Evolutionary conservation across 768 basidiomycete genomes (phyloP).

Genomic region (Gymnopilus dilepis): DNA sequence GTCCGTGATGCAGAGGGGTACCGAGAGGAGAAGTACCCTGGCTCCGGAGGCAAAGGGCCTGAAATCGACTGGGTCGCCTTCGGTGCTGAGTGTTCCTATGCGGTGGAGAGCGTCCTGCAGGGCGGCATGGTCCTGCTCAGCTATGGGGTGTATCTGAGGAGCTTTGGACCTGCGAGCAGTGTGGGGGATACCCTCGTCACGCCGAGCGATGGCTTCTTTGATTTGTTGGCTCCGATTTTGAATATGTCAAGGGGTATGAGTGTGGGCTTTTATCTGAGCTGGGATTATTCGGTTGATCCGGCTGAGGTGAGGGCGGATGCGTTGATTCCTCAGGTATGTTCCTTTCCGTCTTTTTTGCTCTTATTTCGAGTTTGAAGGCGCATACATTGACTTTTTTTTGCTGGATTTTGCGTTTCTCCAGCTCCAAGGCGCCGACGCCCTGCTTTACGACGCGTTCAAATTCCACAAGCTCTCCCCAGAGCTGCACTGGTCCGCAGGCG

Average conservation of each 20-base stretch:
- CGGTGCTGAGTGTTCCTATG: conserved; percentile 74
- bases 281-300: conserved; percentile 74
- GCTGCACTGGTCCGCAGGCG: conserved; percentile 82
- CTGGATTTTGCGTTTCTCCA: conserved; percentile 31
- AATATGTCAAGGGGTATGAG: conserved; percentile 74
- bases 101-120: conserved; percentile 71
- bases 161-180: conserved; percentile 59
- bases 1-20: conserved; percentile 58
- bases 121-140: conserved; percentile 74
- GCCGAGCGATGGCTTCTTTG: conserved; percentile 77
- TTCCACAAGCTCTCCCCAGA: conserved; percentile 76
- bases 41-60: conserved; percentile 62
- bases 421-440: conserved; percentile 79
- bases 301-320: conserved; percentile 72
- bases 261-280: conserved; percentile 73
- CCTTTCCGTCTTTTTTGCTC: neutral
- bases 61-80: conserved; percentile 84
- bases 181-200: conserved; percentile 68
- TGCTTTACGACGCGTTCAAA: conserved; percentile 79
- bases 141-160: conserved; percentile 73
- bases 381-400: neutral
- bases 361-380: too few species aligned
- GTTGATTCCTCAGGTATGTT: conserved; percentile 70
- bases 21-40: conserved; percentile 64
- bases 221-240: conserved; percentile 71